phyloP scores from a whole-genome alignment of 768 basidiomycete genomes.

The Suillus lakei region DNA sequence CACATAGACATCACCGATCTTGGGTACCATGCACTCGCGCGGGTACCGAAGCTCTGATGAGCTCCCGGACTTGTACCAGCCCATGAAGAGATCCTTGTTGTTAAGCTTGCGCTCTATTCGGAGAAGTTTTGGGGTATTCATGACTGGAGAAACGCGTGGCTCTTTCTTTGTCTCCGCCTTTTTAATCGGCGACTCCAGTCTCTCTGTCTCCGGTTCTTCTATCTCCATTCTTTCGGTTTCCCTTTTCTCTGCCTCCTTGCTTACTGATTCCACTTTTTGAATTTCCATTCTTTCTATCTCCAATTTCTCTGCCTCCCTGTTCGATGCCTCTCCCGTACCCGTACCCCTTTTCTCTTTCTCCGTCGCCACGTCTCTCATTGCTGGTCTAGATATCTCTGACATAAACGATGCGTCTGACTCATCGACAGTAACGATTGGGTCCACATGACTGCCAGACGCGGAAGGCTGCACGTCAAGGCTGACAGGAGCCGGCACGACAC shows the following conservation, averaged over 20 bases:
- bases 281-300: background rate
- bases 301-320: background rate
- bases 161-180: background rate
- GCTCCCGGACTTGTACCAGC: slow-evolving; percentile 5
- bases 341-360: background rate
- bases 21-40: slow-evolving; percentile 3
- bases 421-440: background rate
- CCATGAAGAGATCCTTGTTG: slow-evolving; percentile 4
- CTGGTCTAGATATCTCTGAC: background rate
- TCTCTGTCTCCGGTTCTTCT: background rate
- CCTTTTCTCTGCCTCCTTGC: background rate
- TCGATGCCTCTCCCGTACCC: background rate
- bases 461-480: background rate
- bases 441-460: background rate
- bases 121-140: slow-evolving; percentile 1
- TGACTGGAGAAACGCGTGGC: background rate
- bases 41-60: slow-evolving; percentile 5
- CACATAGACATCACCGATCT: slow-evolving; percentile 6
- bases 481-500: background rate
- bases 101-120: slow-evolving; percentile 9
- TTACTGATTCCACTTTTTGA: no score
- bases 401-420: background rate
- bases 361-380: no score
- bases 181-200: background rate
- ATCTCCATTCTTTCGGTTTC: background rate